Evolutionary conservation across 257 asterid genomes (phyloP), one percentile per base, ranked within the genome.

Genomic region (Prunella vulgaris): DNA sequence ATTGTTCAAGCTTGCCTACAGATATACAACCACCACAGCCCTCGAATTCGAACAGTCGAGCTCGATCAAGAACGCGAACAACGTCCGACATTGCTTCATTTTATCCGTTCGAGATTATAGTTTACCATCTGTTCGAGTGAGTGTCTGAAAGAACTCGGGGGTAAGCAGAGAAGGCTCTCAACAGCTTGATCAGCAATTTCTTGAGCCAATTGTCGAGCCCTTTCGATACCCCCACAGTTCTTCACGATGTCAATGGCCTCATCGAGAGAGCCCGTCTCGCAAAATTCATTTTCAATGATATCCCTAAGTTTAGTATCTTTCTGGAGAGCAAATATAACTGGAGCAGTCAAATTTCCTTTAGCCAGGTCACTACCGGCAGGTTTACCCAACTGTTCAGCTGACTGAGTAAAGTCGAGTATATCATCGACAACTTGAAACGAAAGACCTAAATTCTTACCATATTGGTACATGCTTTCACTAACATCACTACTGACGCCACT

Each of bases 371-470:
- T 90, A 9, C 86, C 97, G 3, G 97, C 95, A 10, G 98, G 98
- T 75, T 93, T 93, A 4, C 98, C 98, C 44, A 93, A 85, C 60
- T 90, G 96, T 66, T 82, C 95, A 0, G 98, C 93, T 5, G 98
- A 88, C 53, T 93, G 95, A 21, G 98, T 93, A 10, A 93, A 93
- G 72, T 93, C 98, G 70, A 93, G 46, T 69, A 93, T 83, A 60
- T 93, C 98, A 30, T 93, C 98, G 3, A 93, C 97, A 2, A 93
- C 83, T 80, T 93, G 98, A 63, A 90, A 93, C 0, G 97, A 90
- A 3, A 93, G 84, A 12, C 98, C 98, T 25, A 93, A 84, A 64
- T 93, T 93, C 83, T 84, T 93, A 40, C 98, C 98, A 13, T 85
- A 93, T 66, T 87, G 97, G 42, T 84, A 88, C 97, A 93, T 88